A percentile compares a stretch with the other conserved stretches of the same genome.
Conservation (phyloP, 495 filamentous ascomycete genomes). For the Xylaria venustula region DNA sequence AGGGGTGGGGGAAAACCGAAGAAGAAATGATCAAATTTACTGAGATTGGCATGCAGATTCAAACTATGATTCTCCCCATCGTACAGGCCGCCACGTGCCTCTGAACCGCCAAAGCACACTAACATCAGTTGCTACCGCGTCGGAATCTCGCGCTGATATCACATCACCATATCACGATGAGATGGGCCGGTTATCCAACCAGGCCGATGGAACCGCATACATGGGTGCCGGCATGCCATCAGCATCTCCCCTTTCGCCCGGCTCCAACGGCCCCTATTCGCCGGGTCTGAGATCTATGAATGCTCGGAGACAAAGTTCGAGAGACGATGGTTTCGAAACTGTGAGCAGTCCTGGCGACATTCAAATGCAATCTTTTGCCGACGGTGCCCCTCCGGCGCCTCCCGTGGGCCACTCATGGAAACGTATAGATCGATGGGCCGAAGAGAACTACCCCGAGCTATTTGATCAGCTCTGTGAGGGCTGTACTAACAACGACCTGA, state of each 20-base stretch:
- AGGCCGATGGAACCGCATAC: constrained; percentile 47
- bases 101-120: constrained; percentile 68
- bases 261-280: constrained; percentile 71
- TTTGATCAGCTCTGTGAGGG: constrained; percentile 90
- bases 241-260: constrained; percentile 62
- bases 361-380: constrained; percentile 92
- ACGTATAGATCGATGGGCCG: constrained; percentile 90
- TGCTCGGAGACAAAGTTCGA: constrained; percentile 56
- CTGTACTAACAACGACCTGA: constrained; percentile 90
- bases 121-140: constrained; percentile 75
- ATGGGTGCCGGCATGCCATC: constrained; percentile 43
- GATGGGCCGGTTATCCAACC: constrained; percentile 52
- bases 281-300: constrained; percentile 80
- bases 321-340: constrained; percentile 61
- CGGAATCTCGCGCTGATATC: constrained; percentile 74
- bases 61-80: constrained; percentile 80
- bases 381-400: constrained; percentile 86
- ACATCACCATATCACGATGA: constrained; percentile 74
- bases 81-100: constrained; percentile 76
- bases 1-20: constrained; percentile 1
- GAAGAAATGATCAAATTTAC: neutral
- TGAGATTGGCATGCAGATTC: constrained; percentile 63
- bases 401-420: constrained; percentile 87
- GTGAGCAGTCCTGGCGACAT: constrained; percentile 76
- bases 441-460: constrained; percentile 92